These are phyloP conservation scores for Antrodiella citrinella DNA, from an alignment of 768 basidiomycete genomes.

Conservation along the genomic window DNA sequence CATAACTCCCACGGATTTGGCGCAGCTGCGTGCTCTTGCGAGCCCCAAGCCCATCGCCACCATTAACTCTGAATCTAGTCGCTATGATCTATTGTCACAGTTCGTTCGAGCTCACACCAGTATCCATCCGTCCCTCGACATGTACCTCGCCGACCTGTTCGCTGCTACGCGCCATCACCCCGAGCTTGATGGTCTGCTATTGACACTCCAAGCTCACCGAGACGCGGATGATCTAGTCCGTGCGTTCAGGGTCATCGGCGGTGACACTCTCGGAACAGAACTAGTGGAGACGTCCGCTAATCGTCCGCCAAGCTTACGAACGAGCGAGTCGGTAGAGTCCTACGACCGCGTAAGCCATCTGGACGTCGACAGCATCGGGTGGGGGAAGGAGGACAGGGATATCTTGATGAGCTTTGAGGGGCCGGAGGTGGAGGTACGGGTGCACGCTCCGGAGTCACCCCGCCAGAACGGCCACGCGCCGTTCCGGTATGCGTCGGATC, in stretches of 20 bases:
- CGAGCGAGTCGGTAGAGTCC: not conserved
- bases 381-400: conserved; percentile 10
- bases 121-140: conserved; percentile 41
- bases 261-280: conserved; percentile 53
- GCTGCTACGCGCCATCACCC: conserved; percentile 67
- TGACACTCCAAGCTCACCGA: conserved; percentile 50
- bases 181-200: conserved; percentile 57
- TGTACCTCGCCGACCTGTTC: conserved; percentile 71
- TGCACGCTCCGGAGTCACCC: conserved; percentile 2
- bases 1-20: conserved; percentile 22
- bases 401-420: conserved; percentile 9
- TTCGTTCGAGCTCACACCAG: conserved; percentile 25
- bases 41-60: conserved; percentile 10
- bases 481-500: not conserved
- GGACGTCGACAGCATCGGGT: conserved; percentile 6
- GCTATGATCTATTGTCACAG: not conserved
- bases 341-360: not conserved
- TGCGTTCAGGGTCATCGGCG: conserved; percentile 58
- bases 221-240: conserved; percentile 63
- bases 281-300: conserved; percentile 26
- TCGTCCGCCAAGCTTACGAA: not conserved
- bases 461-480: not conserved
- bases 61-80: conserved; percentile 7
- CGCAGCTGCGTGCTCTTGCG: conserved; percentile 22
- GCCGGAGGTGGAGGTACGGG: conserved; percentile 9